Conservation (phyloP, 225 moss, liverwort and hornwort species). For the Marchantia paleacea region DNA sequence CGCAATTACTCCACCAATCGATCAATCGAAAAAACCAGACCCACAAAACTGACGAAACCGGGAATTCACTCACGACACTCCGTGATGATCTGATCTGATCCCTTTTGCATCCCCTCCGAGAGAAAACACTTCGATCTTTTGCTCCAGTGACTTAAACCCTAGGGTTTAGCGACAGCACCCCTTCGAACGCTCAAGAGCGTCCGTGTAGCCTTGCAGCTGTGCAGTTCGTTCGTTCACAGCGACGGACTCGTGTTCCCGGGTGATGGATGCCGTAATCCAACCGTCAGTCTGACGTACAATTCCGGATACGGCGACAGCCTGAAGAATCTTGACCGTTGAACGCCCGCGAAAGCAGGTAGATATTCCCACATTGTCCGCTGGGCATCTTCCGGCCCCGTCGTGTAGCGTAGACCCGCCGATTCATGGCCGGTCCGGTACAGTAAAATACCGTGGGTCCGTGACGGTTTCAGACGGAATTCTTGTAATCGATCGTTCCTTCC, state of each 20-base stretch:
- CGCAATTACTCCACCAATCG: not conserved
- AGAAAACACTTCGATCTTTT: not conserved
- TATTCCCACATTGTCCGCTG: not conserved
- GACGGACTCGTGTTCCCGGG: not conserved
- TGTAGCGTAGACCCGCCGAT: conserved; percentile 5
- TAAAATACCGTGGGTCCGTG: not conserved
- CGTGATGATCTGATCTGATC: not conserved
- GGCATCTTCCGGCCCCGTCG: not conserved
- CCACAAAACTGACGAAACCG: not conserved
- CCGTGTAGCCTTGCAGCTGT: not conserved
- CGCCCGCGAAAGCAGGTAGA: not conserved
- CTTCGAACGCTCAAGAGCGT: not conserved
- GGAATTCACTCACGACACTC: not conserved
- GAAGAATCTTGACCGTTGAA: not conserved
- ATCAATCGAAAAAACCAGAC: not conserved
- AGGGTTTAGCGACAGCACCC: conserved; percentile 16
- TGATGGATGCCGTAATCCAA: not conserved
- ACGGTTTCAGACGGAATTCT: no score
- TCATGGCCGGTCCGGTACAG: not conserved
- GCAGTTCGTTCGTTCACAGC: not conserved
- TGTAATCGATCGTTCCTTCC: no score
- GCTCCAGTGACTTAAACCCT: conserved; percentile 10
- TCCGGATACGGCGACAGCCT: not conserved
- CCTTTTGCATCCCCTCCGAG: not conserved
- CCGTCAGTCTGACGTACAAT: not conserved